A percentile compares a stretch with the other conserved stretches of the same genome.
Evolutionary conservation across 192 early-diverging fungal species (phyloP).

Genomic region (Phycomyces blakesleeanus): DNA sequence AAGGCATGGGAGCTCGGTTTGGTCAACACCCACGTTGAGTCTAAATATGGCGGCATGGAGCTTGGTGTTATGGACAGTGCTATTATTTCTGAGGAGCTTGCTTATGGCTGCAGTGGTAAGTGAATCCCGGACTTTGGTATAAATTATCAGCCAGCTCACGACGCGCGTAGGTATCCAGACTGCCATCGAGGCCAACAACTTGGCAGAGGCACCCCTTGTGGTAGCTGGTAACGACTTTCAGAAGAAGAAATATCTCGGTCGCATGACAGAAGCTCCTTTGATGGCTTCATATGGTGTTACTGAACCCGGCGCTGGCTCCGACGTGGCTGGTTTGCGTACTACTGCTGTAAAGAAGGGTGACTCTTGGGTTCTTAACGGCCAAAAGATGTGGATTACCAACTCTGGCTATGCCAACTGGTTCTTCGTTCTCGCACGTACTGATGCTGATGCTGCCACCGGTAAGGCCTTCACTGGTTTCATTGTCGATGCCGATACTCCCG

Average conservation of each 20-base stretch:
- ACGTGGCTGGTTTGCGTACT: slow-evolving; percentile 70
- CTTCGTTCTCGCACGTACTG: slow-evolving; percentile 91
- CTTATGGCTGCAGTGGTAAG: slow-evolving; percentile 78
- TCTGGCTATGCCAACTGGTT: slow-evolving; percentile 96
- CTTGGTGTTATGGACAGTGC: slow-evolving; percentile 85
- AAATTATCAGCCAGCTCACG: too few relatives aligned
- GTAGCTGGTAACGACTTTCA: slow-evolving; percentile 84
- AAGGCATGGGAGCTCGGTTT: slow-evolving; percentile 93
- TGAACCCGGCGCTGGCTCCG: slow-evolving; percentile 72
- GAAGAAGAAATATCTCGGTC: slow-evolving; percentile 95
- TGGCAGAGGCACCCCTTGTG: slow-evolving; percentile 88
- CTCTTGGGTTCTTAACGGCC: slow-evolving; percentile 78
- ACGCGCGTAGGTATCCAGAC: slow-evolving; percentile 76
- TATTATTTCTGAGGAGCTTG: slow-evolving; percentile 86
- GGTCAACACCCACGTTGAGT: slow-evolving; percentile 87
- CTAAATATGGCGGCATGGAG: slow-evolving; percentile 81
- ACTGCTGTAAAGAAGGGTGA: slow-evolving; percentile 73
- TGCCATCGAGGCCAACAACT: slow-evolving; percentile 93
- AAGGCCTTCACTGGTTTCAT: slow-evolving; percentile 95
- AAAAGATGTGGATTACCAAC: slow-evolving; percentile 99
- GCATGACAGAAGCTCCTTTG: slow-evolving; percentile 93
- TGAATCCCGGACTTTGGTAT: too few relatives aligned
- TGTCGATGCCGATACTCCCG: slow-evolving; percentile 85
- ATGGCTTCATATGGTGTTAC: slow-evolving; percentile 94
- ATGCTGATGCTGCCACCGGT: slow-evolving; percentile 70